Conservation (phyloP, 352 stramenopile species). For the Globisporangium orthogonon region DNA sequence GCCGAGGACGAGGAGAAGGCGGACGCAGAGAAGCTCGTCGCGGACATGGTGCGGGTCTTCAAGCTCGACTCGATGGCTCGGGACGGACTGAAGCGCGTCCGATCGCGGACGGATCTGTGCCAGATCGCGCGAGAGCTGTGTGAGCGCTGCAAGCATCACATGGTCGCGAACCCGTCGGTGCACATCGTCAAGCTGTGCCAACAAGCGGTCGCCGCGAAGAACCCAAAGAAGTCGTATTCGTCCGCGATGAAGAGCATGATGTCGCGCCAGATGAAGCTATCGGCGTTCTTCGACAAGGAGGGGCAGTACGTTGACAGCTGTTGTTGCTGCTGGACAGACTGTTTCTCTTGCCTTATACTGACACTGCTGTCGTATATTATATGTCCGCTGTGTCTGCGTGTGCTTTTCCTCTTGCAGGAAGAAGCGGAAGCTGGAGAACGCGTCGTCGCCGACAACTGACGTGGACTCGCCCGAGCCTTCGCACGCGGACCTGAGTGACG, state of each 20-base stretch:
- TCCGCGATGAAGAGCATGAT: constrained; percentile 86
- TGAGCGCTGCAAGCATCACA: constrained; percentile 69
- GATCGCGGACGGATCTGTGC: constrained; percentile 47
- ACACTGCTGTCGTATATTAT: neutral
- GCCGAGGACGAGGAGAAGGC: constrained; percentile 59
- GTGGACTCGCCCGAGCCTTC: constrained; percentile 57
- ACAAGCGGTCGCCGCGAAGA: constrained; percentile 58
- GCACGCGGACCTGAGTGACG: constrained; percentile 70
- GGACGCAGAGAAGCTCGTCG: constrained; percentile 39
- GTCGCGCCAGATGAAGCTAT: constrained; percentile 79
- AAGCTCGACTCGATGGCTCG: constrained; percentile 77
- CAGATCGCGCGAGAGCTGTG: constrained; percentile 73
- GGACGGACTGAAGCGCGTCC: constrained; percentile 61
- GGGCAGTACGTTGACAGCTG: constrained; percentile 36
- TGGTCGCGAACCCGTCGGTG: constrained; percentile 79
- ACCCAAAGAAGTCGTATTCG: constrained; percentile 79
- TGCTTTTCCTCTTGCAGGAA: constrained; percentile 33
- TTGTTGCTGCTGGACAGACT: constrained; percentile 11
- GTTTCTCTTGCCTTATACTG: neutral
- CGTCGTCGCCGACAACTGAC: constrained; percentile 57
- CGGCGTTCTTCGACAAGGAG: constrained; percentile 56
- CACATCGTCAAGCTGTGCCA: constrained; percentile 80
- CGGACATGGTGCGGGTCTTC: constrained; percentile 66
- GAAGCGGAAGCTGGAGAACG: constrained; percentile 62
- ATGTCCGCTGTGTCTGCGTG: neutral